Evolutionary conservation across 75 land plant genomes (phyloP).

Genomic region (Pseudotsuga menziesii): DNA sequence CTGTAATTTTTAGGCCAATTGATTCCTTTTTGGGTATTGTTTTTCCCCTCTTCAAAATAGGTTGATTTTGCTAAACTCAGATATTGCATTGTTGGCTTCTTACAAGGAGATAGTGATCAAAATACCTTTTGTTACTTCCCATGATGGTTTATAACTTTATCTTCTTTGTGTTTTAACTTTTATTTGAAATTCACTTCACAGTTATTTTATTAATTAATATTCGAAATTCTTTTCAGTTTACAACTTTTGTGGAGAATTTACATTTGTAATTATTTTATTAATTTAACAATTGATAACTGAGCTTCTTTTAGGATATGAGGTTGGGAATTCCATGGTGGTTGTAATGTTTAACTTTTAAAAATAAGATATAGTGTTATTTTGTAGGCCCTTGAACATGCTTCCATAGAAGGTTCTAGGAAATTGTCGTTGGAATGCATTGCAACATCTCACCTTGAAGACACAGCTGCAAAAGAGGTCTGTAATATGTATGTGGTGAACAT

Average conservation of each 20-base stretch:
- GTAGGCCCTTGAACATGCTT: conserved; percentile 88
- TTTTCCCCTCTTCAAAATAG: neutral
- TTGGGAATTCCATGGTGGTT: neutral
- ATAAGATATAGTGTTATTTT: neutral
- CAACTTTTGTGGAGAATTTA: neutral
- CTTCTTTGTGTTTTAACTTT: neutral
- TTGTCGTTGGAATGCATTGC: conserved; percentile 81
- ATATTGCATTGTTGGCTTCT: neutral
- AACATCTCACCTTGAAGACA: conserved; percentile 82
- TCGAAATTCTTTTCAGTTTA: neutral
- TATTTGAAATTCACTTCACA: neutral
- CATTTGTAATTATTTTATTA: neutral
- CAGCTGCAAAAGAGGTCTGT: conserved; percentile 51
- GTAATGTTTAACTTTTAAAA: too few species aligned
- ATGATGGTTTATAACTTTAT: neutral
- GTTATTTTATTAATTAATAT: neutral
- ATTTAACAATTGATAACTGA: neutral
- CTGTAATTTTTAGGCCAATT: neutral
- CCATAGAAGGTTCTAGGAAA: conserved; percentile 38
- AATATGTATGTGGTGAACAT: neutral
- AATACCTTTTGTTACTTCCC: too few species aligned
- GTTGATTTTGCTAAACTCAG: neutral
- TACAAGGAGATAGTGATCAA: neutral
- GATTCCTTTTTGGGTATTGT: neutral
- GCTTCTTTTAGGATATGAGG: neutral